phyloP scores from a whole-genome alignment of 2,329 filamentous ascomycete species.

The Mycosphaerella sp. region DNA sequence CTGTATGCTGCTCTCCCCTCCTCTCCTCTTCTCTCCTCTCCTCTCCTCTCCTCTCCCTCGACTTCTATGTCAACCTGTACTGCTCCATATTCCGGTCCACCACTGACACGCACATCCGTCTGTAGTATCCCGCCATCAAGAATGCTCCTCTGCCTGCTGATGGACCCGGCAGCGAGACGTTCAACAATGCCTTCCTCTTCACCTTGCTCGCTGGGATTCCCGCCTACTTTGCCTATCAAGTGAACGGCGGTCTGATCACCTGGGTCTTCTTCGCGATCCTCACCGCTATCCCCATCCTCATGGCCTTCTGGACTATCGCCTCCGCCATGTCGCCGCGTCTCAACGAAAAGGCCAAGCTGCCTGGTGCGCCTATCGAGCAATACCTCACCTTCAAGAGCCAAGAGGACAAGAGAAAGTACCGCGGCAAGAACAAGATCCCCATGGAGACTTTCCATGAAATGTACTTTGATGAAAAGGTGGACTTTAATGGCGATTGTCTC shows the following conservation, averaged over 20 bases:
- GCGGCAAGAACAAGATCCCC: conserved; percentile 72
- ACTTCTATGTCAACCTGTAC: conserved; percentile 6
- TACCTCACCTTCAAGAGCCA: conserved; percentile 75
- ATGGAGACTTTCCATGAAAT: conserved; percentile 96
- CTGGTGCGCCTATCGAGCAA: conserved; percentile 81
- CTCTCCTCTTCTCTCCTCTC: no score
- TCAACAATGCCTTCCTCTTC: conserved; percentile 76
- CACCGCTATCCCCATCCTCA: conserved; percentile 71
- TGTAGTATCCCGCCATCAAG: conserved; percentile 77
- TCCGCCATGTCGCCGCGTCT: conserved; percentile 79
- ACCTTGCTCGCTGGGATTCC: conserved; percentile 65
- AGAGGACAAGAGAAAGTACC: conserved; percentile 59
- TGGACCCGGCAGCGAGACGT: conserved; percentile 72
- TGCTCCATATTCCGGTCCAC: background rate
- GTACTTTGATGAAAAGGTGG: conserved; percentile 92
- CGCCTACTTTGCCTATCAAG: conserved; percentile 72
- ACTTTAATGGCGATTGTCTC: conserved; percentile 88
- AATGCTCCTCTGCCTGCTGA: conserved; percentile 93
- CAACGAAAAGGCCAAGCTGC: conserved; percentile 84
- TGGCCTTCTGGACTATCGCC: conserved; percentile 71
- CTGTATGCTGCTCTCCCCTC: conserved; percentile 36
- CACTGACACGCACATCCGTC: conserved; percentile 8
- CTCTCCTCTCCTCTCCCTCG: background rate
- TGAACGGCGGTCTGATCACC: conserved; percentile 81
- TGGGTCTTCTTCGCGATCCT: conserved; percentile 79